A percentile compares a stretch with the other conserved stretches of the same genome.
Conservation (phyloP, 2,329 filamentous ascomycete species). For the Fusarium tupiense region DNA sequence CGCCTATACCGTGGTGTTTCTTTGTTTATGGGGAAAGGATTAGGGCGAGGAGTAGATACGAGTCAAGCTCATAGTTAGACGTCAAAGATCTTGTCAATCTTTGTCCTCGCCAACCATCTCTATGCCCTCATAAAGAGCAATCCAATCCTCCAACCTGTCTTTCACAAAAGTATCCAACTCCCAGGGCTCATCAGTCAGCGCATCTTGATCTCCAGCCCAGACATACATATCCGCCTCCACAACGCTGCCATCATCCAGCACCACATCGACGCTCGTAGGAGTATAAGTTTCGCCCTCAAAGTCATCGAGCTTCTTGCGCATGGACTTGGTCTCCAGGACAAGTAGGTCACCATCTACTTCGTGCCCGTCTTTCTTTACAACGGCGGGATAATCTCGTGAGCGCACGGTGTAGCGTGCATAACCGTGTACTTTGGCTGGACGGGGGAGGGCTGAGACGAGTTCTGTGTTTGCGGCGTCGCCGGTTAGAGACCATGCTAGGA, state of each 20-base stretch:
- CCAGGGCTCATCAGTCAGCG: constrained; percentile 37
- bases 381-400: constrained; percentile 42
- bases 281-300: constrained; percentile 46
- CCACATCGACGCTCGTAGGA: constrained; percentile 5
- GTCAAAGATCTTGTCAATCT: neutral
- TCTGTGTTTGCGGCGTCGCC: constrained; percentile 39
- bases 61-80: neutral
- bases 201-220: constrained; percentile 37
- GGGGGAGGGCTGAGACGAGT: neutral
- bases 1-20: constrained; percentile 30
- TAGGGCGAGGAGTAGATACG: constrained; percentile 19
- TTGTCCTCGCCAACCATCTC: neutral
- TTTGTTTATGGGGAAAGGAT: constrained; percentile 9
- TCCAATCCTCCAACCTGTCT: neutral
- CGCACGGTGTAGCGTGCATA: constrained; percentile 19
- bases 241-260: constrained; percentile 12
- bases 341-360: constrained; percentile 43
- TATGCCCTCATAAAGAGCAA: neutral
- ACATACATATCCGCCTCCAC: constrained; percentile 47
- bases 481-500: constrained; percentile 43
- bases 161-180: constrained; percentile 17
- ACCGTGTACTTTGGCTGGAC: constrained; percentile 24
- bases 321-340: constrained; percentile 26
- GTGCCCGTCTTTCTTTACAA: neutral
- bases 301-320: constrained; percentile 47